Conservation (phyloP, 495 filamentous ascomycete species). For the Baudoinia panamericana region DNA sequence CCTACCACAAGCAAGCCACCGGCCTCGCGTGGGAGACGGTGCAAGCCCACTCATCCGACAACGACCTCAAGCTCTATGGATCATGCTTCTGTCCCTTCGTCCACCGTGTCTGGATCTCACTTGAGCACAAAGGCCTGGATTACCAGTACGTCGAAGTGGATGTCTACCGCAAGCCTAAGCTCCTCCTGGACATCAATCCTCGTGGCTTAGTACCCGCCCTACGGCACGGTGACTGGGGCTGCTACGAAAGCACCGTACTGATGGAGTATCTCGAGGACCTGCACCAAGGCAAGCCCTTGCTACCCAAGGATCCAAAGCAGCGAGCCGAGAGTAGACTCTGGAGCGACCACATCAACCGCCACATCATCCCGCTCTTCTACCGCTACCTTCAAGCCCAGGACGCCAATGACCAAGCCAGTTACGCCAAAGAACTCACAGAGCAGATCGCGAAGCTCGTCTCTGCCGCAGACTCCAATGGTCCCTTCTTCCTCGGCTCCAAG, state of each 20-base stretch:
- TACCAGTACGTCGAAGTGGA: conserved; percentile 93
- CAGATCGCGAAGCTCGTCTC: conserved; percentile 61
- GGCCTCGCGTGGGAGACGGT: conserved; percentile 65
- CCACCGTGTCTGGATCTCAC: conserved; percentile 88
- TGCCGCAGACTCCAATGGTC: conserved; percentile 55
- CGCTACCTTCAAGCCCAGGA: conserved; percentile 61
- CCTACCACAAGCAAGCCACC: conserved; percentile 72
- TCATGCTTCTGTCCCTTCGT: conserved; percentile 90
- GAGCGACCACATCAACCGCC: conserved; percentile 79
- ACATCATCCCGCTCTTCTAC: conserved; percentile 74
- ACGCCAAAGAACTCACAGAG: conserved; percentile 51
- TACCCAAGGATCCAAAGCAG: conserved; percentile 54
- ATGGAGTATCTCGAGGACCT: conserved; percentile 91
- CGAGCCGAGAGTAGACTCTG: conserved; percentile 73
- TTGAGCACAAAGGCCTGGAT: conserved; percentile 69
- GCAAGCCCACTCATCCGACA: conserved; percentile 53
- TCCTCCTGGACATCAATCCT: conserved; percentile 74
- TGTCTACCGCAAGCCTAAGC: conserved; percentile 69
- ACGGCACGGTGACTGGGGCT: conserved; percentile 73
- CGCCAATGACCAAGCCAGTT: conserved; percentile 45
- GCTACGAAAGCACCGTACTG: conserved; percentile 74
- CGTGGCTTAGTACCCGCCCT: conserved; percentile 75
- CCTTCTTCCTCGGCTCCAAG: conserved; percentile 29
- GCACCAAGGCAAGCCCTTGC: conserved; percentile 43
- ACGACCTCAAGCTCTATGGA: conserved; percentile 70